These are phyloP conservation scores for Daldinia concentrica DNA, from an alignment of 495 filamentous ascomycete genomes.

Conservation along the genomic window DNA sequence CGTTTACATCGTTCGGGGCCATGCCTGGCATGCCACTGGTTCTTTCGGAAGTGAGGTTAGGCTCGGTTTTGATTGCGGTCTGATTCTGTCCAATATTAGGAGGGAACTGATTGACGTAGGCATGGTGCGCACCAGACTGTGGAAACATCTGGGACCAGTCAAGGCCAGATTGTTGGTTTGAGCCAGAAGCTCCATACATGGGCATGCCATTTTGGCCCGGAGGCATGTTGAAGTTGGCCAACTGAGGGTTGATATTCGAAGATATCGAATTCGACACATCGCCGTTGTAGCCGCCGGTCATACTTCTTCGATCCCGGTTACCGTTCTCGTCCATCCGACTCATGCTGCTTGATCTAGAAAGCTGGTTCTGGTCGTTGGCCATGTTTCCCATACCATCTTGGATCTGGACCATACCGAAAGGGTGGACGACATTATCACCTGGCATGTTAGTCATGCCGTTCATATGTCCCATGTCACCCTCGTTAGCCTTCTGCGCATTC, in stretches of 20 bases:
- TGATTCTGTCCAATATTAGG: constrained; percentile 63
- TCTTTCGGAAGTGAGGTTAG: constrained; percentile 53
- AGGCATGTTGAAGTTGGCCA: constrained; percentile 65
- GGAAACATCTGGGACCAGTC: constrained; percentile 78
- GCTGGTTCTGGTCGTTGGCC: constrained; percentile 62
- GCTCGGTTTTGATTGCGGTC: constrained; percentile 63
- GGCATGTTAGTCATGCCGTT: constrained; percentile 63
- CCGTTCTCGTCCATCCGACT: constrained; percentile 61
- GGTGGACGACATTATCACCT: constrained; percentile 60
- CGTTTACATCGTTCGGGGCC: constrained; percentile 52
- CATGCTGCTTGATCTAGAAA: constrained; percentile 67
- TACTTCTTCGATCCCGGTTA: constrained; percentile 62
- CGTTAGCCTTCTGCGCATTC: constrained; percentile 64
- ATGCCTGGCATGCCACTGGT: constrained; percentile 53
- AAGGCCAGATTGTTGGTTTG: constrained; percentile 56
- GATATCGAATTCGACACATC: constrained; percentile 62
- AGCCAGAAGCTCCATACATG: constrained; percentile 58
- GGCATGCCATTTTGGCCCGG: constrained; percentile 61
- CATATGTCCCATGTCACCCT: constrained; percentile 61
- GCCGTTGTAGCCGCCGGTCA: constrained; percentile 61
- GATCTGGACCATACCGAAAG: constrained; percentile 58
- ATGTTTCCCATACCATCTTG: constrained; percentile 61
- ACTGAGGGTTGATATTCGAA: constrained; percentile 65
- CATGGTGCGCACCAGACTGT: constrained; percentile 70
- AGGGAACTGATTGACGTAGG: constrained; percentile 68